A percentile compares a stretch with the other conserved stretches of the same genome.
Evolutionary conservation across 2,329 filamentous ascomycete genomes (phyloP).

Genomic region (Dothistroma septosporum): DNA sequence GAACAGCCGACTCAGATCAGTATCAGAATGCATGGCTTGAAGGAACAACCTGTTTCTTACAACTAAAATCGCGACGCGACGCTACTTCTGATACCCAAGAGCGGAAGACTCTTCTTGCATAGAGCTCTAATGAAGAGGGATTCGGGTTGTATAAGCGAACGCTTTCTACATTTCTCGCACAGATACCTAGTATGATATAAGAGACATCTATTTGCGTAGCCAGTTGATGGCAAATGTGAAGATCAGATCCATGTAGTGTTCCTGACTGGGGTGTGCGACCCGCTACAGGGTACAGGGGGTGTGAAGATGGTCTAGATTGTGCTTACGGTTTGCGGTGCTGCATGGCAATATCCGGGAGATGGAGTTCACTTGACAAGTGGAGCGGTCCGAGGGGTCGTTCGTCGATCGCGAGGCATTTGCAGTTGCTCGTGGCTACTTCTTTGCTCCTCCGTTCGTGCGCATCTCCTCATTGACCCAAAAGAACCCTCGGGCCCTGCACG

Average conservation of each 20-base stretch:
- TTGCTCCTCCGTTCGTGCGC: no score
- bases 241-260: not conserved
- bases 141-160: not conserved
- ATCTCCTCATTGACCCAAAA: no score
- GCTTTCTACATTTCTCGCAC: no score
- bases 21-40: not conserved
- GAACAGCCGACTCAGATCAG: not conserved
- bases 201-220: not conserved
- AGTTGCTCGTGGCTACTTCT: no score
- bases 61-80: not conserved
- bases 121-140: not conserved
- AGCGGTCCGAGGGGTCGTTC: no score
- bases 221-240: not conserved
- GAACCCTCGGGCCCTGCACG: no score
- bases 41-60: not conserved
- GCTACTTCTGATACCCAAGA: not conserved
- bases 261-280: not conserved
- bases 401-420: no score
- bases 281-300: not conserved
- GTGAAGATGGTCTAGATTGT: not conserved
- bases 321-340: not conserved
- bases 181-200: not conserved
- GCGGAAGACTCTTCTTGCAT: not conserved
- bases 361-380: no score
- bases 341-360: not conserved